These are phyloP conservation scores for Fereydounia khargensis DNA, from an alignment of 1,284 basidiomycete genomes.

Conservation along the genomic window DNA sequence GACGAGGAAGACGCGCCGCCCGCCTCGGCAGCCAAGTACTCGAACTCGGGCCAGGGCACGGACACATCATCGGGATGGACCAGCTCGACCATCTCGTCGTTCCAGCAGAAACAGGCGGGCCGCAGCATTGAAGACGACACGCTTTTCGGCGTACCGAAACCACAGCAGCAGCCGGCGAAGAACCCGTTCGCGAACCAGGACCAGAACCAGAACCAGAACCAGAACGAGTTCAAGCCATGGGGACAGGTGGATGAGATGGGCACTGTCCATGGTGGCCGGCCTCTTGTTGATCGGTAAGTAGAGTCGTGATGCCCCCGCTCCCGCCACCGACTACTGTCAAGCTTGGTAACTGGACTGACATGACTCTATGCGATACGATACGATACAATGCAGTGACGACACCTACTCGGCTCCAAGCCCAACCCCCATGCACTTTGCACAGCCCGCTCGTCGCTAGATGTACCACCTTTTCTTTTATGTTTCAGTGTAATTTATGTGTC, in stretches of 20 bases:
- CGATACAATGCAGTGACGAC: conserved; percentile 27
- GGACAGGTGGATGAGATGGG: conserved; percentile 41
- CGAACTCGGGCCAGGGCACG: conserved; percentile 17
- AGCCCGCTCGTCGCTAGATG: neutral
- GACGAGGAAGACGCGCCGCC: conserved; percentile 15
- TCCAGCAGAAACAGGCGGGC: conserved; percentile 24
- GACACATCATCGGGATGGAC: conserved; percentile 29
- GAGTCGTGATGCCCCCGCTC: neutral
- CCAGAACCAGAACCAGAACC: conserved; percentile 2
- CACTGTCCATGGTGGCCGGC: conserved; percentile 42
- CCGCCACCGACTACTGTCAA: neutral
- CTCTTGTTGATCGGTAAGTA: conserved; percentile 24
- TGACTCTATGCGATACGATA: too few species aligned
- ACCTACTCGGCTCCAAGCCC: conserved; percentile 48
- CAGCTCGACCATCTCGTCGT: conserved; percentile 32
- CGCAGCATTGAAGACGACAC: conserved; percentile 52
- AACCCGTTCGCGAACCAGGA: conserved; percentile 1
- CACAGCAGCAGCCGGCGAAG: conserved; percentile 10
- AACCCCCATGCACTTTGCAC: conserved; percentile 15
- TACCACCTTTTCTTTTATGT: neutral
- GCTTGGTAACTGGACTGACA: too few species aligned
- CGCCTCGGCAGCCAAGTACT: conserved; percentile 24
- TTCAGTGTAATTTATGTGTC: too few species aligned
- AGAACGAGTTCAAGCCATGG: conserved; percentile 29
- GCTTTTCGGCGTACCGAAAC: conserved; percentile 45